These are phyloP conservation scores for Arthrobotrys conoides DNA, from an alignment of 2,329 filamentous ascomycete genomes.

Conservation along the genomic window DNA sequence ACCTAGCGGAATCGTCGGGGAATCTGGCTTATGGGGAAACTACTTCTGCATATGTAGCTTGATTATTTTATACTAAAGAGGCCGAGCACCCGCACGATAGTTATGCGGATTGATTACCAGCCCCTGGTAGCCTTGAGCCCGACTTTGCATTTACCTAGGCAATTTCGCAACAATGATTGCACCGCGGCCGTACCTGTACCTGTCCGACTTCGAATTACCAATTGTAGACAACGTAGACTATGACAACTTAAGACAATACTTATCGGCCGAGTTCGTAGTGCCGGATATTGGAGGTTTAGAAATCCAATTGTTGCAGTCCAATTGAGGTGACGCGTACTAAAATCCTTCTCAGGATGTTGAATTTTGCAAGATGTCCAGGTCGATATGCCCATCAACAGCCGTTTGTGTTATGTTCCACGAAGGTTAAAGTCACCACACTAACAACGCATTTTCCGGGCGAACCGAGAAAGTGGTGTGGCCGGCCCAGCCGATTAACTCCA, in stretches of 20 bases:
- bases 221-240: too few relatives aligned
- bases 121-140: neutral
- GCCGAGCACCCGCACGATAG: neutral
- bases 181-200: too few relatives aligned
- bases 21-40: neutral
- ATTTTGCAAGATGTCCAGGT: neutral
- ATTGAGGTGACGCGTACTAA: neutral
- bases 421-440: neutral
- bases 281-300: neutral
- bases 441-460: slow-evolving; percentile 53
- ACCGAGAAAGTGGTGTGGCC: slow-evolving; percentile 13
- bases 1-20: neutral
- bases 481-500: slow-evolving; percentile 43
- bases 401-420: neutral
- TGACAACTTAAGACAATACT: neutral
- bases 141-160: too few relatives aligned
- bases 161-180: neutral
- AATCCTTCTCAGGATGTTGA: neutral
- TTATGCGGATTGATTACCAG: neutral
- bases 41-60: neutral
- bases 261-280: neutral
- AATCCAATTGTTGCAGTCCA: slow-evolving; percentile 11
- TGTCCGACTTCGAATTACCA: neutral
- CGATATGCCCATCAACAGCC: neutral
- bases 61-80: neutral